Evolutionary conservation across 768 basidiomycete species (phyloP), one percentile per base, ranked within the genome.

Genomic region (Kondoa subrosea): DNA sequence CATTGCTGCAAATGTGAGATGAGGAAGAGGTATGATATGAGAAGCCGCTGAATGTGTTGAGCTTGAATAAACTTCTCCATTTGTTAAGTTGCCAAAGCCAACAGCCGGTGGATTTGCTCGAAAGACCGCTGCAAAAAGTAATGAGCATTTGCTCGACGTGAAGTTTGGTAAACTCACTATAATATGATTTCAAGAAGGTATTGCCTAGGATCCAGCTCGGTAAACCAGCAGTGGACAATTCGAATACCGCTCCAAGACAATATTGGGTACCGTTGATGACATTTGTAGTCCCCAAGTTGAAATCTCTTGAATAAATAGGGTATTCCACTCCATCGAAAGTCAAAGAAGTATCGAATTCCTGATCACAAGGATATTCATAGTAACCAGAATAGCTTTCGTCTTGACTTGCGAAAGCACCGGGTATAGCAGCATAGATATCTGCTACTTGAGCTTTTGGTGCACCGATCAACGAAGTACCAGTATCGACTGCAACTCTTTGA

Each of bases 271-370:
- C 16, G n/a, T 32, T 33, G 16, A 16, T 3, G 61, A 12, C 34
- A 32, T 31, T 33, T 12, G 30, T 32, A 3, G 16, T 30, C 17
- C 61, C 61, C 61, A 63, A 32, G n/a, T 63, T 63, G 61, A 63
- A 63, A 33, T 63, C 61, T 12, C 33, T 17, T 31, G 14, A 21
- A 33, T 63, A 31, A 33, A 63, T 63, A 3, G 61, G 61, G 30
- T 63, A 63, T 21, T 27, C 61, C 29, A 63, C 34, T 26, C 61
- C 61, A 63, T 33, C 61, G n/a, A 63, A 63, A 4, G 61, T n/a
- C 3, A 63, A 31, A 3, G 61, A 63, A n/a, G 33, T 27, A 16
- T n/a, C 34, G 29, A 63, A 63, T 12, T 29, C 61, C 14, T 27
- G 29, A 27, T 63, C 15, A 31, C 61, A 63, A 32, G 61, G 61